Evolutionary conservation across 2,329 filamentous ascomycete genomes (phyloP).

Genomic region (Ciborinia camelliae): DNA sequence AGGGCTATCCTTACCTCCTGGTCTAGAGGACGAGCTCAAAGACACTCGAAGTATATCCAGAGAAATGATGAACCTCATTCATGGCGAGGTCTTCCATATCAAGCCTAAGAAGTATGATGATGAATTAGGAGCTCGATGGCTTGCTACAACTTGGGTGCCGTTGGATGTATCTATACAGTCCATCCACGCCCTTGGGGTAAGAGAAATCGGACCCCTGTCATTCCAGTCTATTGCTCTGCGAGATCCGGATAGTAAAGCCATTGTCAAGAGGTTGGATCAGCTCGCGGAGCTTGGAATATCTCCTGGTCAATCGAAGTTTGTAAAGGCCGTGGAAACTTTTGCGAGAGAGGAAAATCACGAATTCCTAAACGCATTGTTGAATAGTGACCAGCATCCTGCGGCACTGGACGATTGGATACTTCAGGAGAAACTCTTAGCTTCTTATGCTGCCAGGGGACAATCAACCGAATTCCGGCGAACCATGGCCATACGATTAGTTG

Average conservation of each 20-base stretch:
- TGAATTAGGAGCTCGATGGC: conserved; percentile 71
- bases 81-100: conserved; percentile 34
- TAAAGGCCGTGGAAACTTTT: conserved; percentile 61
- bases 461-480: conserved; percentile 53
- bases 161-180: conserved; percentile 69
- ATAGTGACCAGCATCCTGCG: conserved; percentile 63
- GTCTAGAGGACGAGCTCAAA: conserved; percentile 19
- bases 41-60: conserved; percentile 29
- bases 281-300: conserved; percentile 61
- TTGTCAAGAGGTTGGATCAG: conserved; percentile 58
- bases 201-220: conserved; percentile 69
- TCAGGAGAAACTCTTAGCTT: conserved; percentile 52
- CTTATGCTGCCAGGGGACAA: conserved; percentile 50
- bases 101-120: conserved; percentile 57
- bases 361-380: conserved; percentile 34
- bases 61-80: conserved; percentile 37
- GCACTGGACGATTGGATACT: conserved; percentile 53
- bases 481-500: conserved; percentile 50
- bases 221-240: conserved; percentile 73
- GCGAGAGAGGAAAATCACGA: conserved; percentile 51
- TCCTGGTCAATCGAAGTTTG: conserved; percentile 61
- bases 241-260: conserved; percentile 52
- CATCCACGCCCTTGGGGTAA: conserved; percentile 66
- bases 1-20: conserved; percentile 29
- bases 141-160: conserved; percentile 72